Conservation (phyloP, 2,329 filamentous ascomycete genomes). For the Colletotrichum graminicola region DNA sequence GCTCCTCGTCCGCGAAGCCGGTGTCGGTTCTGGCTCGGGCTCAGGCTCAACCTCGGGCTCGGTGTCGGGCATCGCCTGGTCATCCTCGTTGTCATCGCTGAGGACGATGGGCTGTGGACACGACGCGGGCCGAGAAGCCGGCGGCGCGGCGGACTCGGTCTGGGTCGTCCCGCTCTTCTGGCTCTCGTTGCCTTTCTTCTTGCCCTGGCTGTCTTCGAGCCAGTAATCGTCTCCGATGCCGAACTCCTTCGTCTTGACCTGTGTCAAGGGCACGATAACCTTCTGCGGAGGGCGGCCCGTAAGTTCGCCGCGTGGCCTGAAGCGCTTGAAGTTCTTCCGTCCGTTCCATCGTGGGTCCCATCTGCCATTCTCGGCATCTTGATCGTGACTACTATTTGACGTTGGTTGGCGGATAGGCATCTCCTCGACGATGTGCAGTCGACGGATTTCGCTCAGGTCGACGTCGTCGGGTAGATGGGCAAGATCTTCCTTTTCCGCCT, state of each 20-base stretch:
- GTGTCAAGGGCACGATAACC: slow-evolving; percentile 78
- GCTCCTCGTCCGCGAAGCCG: slow-evolving; percentile 17
- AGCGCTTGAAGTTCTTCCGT: slow-evolving; percentile 95
- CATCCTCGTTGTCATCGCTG: slow-evolving; percentile 54
- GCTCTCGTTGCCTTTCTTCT: slow-evolving; percentile 47
- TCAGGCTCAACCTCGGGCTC: slow-evolving; percentile 22
- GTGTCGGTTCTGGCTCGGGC: slow-evolving; percentile 23
- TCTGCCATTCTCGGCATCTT: slow-evolving; percentile 66
- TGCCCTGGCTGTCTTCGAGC: slow-evolving; percentile 64
- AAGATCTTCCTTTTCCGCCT: slow-evolving; percentile 65
- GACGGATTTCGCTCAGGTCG: slow-evolving; percentile 78
- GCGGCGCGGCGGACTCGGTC: slow-evolving; percentile 13
- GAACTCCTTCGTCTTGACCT: slow-evolving; percentile 77
- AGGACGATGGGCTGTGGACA: slow-evolving; percentile 46
- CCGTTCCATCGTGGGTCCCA: slow-evolving; percentile 96
- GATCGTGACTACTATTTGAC: slow-evolving; percentile 58
- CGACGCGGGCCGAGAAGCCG: not conserved
- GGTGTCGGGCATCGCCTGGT: slow-evolving; percentile 42
- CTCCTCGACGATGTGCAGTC: slow-evolving; percentile 81
- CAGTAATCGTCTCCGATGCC: slow-evolving; percentile 84
- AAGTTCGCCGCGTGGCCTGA: slow-evolving; percentile 70
- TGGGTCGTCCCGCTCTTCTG: slow-evolving; percentile 43
- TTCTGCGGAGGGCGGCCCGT: slow-evolving; percentile 57
- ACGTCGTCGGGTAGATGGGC: slow-evolving; percentile 71
- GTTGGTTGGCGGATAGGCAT: slow-evolving; percentile 70